Percentiles rank a stretch among this genome's conserved stretches.
These are phyloP conservation scores for Calocybe gambosa DNA, from an alignment of 1,284 basidiomycete genomes.

Conservation along the genomic window DNA sequence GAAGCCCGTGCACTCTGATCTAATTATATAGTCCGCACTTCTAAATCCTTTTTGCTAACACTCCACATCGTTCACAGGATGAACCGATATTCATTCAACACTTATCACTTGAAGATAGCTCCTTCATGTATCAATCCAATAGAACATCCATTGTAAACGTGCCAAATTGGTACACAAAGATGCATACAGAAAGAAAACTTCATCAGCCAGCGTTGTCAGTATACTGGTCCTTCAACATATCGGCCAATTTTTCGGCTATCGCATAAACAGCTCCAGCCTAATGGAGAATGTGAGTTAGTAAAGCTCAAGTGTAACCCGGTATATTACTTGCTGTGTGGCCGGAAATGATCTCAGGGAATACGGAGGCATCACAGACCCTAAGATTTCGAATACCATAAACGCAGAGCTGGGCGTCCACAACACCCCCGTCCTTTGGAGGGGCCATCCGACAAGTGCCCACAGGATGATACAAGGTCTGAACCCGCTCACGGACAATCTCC, in stretches of 20 bases:
- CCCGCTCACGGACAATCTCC: slow-evolving; percentile 36
- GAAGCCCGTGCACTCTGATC: neutral
- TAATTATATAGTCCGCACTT: neutral
- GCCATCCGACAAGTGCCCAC: slow-evolving; percentile 57
- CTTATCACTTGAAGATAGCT: too few relatives aligned
- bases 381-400: slow-evolving; percentile 35
- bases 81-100: neutral
- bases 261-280: slow-evolving; percentile 56
- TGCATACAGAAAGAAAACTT: too few relatives aligned
- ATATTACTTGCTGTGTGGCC: slow-evolving; percentile 35
- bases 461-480: slow-evolving; percentile 48
- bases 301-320: neutral
- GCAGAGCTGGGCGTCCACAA: slow-evolving; percentile 31
- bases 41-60: neutral
- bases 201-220: neutral
- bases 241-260: slow-evolving; percentile 58
- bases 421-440: slow-evolving; percentile 33
- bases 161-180: too few relatives aligned
- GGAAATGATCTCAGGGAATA: slow-evolving; percentile 52
- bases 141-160: neutral
- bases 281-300: neutral
- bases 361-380: slow-evolving; percentile 55
- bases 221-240: slow-evolving; percentile 43
- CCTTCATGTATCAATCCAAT: too few relatives aligned
- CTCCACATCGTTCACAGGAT: neutral